Conservation (phyloP, 2,329 filamentous ascomycete genomes). For the Botrytis medusae region DNA sequence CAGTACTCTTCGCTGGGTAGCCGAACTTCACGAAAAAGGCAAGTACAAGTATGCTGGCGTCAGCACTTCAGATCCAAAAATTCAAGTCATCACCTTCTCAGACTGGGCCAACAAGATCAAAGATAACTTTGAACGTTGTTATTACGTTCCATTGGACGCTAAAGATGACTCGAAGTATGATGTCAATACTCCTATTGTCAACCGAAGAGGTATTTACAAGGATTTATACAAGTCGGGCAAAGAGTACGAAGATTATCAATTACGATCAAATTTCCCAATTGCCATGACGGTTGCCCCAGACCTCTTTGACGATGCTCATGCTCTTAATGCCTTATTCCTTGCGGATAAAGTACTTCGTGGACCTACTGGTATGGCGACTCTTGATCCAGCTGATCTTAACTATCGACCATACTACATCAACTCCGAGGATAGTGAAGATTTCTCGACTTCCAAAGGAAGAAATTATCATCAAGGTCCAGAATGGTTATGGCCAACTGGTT, state of each 20-base stretch:
- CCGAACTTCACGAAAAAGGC: slow-evolving; percentile 63
- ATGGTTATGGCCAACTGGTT: slow-evolving; percentile 97
- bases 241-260: slow-evolving; percentile 96
- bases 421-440: slow-evolving; percentile 87
- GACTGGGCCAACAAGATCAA: slow-evolving; percentile 82
- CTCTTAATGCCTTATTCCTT: slow-evolving; percentile 74
- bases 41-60: slow-evolving; percentile 74
- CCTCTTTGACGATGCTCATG: slow-evolving; percentile 77
- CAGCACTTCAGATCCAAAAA: slow-evolving; percentile 54
- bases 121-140: slow-evolving; percentile 86
- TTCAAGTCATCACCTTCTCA: slow-evolving; percentile 62
- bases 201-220: slow-evolving; percentile 96
- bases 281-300: slow-evolving; percentile 92
- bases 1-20: slow-evolving; percentile 82
- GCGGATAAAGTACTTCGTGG: slow-evolving; percentile 80
- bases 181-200: slow-evolving; percentile 75
- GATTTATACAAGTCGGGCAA: slow-evolving; percentile 92
- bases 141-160: slow-evolving; percentile 73
- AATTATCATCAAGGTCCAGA: slow-evolving; percentile 99
- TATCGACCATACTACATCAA: slow-evolving; percentile 96
- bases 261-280: slow-evolving; percentile 90
- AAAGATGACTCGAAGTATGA: slow-evolving; percentile 75
- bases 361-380: slow-evolving; percentile 90
- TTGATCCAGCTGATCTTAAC: slow-evolving; percentile 88
- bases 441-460: slow-evolving; percentile 86